A percentile compares a stretch with the other conserved stretches of the same genome.
Conservation (phyloP, 1,284 basidiomycete species). For the Meripilus lineatus region DNA sequence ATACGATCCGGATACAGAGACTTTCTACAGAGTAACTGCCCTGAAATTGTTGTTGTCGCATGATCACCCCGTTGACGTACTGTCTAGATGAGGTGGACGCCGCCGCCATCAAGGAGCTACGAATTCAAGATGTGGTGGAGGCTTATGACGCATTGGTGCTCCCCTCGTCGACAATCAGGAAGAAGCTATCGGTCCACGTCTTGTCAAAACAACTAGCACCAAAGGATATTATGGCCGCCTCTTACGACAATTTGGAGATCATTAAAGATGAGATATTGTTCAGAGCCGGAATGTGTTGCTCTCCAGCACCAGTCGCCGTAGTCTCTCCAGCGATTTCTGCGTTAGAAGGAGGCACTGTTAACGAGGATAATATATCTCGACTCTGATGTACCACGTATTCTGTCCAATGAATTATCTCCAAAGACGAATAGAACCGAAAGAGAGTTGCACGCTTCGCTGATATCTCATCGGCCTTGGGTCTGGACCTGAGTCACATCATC, state of each 20-base stretch:
- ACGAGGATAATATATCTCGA: background rate
- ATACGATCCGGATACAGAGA: slow-evolving; percentile 23
- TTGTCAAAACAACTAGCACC: slow-evolving; percentile 22
- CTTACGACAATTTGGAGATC: background rate
- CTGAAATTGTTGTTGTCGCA: background rate
- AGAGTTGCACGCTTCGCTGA: too few species aligned
- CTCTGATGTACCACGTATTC: background rate
- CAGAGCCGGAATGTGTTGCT: slow-evolving; percentile 20
- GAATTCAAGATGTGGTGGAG: slow-evolving; percentile 17
- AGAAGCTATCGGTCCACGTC: slow-evolving; percentile 26
- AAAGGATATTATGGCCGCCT: slow-evolving; percentile 5
- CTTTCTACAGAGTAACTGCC: slow-evolving; percentile 20
- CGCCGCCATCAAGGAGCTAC: slow-evolving; percentile 15
- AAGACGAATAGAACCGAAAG: too few species aligned
- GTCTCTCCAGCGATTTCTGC: background rate
- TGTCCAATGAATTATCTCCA: too few species aligned
- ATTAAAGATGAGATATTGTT: slow-evolving; percentile 14
- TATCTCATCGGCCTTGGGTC: too few species aligned
- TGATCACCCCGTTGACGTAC: background rate
- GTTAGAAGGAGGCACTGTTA: background rate
- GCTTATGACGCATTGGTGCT: slow-evolving; percentile 20
- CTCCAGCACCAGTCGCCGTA: slow-evolving; percentile 18
- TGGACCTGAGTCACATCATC: too few species aligned
- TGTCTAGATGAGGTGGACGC: slow-evolving; percentile 22
- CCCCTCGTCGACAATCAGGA: slow-evolving; percentile 19